Conservation (phyloP, 2,329 filamentous ascomycete genomes). For the Tolypocladium pustulatum region DNA sequence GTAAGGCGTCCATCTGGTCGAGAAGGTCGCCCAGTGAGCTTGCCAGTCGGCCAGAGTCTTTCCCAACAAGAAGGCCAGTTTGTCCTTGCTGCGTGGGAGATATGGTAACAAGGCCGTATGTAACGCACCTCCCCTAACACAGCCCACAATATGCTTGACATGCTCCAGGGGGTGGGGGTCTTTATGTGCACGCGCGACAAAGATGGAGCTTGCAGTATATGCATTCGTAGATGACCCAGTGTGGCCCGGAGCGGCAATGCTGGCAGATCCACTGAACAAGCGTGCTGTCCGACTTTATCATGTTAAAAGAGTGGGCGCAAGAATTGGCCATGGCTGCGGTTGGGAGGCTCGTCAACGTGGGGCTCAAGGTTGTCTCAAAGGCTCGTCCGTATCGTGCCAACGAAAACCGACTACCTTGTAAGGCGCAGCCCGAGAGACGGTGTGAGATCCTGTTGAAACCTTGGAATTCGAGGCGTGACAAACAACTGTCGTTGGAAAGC, state of each 20-base stretch:
- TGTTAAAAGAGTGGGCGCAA: conserved; percentile 52
- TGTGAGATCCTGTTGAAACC: neutral
- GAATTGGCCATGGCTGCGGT: conserved; percentile 34
- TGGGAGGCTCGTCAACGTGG: too few relatives aligned
- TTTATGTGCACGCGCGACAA: conserved; percentile 46
- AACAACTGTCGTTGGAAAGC: neutral
- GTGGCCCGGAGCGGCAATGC: conserved; percentile 52
- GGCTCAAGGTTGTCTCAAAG: neutral
- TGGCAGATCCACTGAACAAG: conserved; percentile 57
- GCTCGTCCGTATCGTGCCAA: neutral
- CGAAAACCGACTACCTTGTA: neutral
- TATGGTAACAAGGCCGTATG: neutral
- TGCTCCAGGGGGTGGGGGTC: neutral
- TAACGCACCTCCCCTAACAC: neutral
- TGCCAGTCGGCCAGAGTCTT: neutral
- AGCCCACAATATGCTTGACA: neutral
- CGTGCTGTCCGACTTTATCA: conserved; percentile 57
- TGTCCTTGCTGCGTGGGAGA: neutral
- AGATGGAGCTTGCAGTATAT: conserved; percentile 57
- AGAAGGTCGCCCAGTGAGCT: neutral
- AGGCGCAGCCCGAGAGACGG: neutral
- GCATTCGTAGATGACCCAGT: conserved; percentile 62
- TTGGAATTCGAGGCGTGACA: neutral
- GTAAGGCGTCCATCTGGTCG: neutral
- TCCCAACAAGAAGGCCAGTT: neutral